These are phyloP conservation scores for Fusarium sp. DNA, from an alignment of 2,329 filamentous ascomycete species.

Conservation along the genomic window DNA sequence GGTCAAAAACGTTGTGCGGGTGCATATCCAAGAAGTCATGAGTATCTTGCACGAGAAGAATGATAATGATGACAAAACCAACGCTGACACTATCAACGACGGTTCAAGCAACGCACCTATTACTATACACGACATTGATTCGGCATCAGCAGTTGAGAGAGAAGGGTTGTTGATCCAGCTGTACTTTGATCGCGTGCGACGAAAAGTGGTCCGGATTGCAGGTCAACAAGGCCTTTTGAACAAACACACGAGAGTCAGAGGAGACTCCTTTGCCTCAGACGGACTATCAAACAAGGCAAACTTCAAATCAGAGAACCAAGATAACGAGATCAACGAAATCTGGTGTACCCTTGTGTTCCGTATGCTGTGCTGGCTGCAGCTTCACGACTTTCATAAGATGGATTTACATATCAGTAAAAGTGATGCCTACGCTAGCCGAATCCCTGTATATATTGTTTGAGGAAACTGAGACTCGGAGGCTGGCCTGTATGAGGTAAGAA, in stretches of 20 bases:
- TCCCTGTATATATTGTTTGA: constrained; percentile 52
- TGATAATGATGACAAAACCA: neutral
- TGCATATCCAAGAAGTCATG: constrained; percentile 36
- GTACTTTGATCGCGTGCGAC: constrained; percentile 31
- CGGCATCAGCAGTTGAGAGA: constrained; percentile 21
- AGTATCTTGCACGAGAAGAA: constrained; percentile 20
- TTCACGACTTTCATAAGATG: constrained; percentile 55
- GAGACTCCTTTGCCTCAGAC: neutral
- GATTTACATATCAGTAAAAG: constrained; percentile 52
- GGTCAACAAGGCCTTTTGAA: constrained; percentile 8
- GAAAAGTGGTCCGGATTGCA: constrained; percentile 13
- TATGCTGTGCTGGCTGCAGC: constrained; percentile 55
- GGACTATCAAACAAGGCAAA: neutral
- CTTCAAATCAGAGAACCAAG: neutral
- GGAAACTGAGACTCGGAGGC: too few relatives aligned
- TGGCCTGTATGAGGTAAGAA: too few relatives aligned
- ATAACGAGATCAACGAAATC: constrained; percentile 34
- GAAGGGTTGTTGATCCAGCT: constrained; percentile 29
- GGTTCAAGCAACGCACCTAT: neutral
- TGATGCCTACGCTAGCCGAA: constrained; percentile 51
- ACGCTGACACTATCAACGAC: fast-evolving
- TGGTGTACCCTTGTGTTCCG: constrained; percentile 55
- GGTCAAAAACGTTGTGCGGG: constrained; percentile 28
- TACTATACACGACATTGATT: constrained; percentile 34
- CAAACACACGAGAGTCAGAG: constrained; percentile 16